Conservation (phyloP, 441 rosid genomes). For the Manihot esculenta region DNA sequence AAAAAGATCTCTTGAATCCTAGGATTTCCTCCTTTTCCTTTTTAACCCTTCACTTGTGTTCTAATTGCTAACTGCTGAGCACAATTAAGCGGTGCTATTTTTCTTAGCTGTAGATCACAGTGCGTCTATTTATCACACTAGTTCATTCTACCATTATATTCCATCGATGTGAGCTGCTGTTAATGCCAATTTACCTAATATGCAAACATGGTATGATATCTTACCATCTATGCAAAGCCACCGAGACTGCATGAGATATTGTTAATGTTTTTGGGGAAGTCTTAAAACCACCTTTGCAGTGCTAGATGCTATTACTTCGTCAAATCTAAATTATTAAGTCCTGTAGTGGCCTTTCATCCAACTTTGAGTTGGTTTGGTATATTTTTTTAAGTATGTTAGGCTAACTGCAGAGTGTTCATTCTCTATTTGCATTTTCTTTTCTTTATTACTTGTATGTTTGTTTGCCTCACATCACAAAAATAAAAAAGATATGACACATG, state of each 20-base stretch:
- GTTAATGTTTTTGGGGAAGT: not conserved
- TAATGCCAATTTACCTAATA: not conserved
- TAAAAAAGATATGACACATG: not conserved
- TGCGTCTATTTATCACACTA: not conserved
- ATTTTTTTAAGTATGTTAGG: conserved; percentile 6
- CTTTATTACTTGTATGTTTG: not conserved
- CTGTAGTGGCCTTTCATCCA: conserved; percentile 3
- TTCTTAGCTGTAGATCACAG: not conserved
- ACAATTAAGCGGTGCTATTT: not conserved
- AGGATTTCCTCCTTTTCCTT: not conserved
- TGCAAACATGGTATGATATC: not conserved
- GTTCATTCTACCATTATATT: not conserved
- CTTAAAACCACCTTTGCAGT: not conserved
- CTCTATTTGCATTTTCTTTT: not conserved
- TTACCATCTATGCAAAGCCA: not conserved
- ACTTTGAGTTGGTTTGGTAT: conserved; percentile 15
- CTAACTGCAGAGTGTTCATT: not conserved
- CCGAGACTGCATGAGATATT: not conserved
- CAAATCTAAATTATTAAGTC: not conserved
- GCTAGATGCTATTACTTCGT: conserved; percentile 1
- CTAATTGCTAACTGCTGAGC: not conserved
- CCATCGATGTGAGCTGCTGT: not conserved
- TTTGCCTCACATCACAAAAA: not conserved
- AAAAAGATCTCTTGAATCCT: not conserved
- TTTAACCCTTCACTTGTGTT: conserved; percentile 4